Conservation (phyloP, 768 basidiomycete genomes). For the Tubosaeta brunneosetosa region DNA sequence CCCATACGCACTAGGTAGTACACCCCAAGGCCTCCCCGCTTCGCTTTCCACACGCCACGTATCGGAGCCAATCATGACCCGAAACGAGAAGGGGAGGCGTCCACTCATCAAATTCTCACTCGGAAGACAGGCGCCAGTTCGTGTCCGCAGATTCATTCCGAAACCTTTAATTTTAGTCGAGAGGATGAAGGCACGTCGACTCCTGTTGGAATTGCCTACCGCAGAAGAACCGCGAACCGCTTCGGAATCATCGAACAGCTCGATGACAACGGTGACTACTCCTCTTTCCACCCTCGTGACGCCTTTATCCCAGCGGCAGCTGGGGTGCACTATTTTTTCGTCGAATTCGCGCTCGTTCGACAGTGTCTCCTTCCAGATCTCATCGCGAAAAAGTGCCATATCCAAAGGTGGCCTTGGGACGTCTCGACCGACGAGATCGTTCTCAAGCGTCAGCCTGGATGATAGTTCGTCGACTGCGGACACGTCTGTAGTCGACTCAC, state of each 20-base stretch:
- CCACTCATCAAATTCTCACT: neutral
- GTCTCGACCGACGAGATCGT: slow-evolving; percentile 1
- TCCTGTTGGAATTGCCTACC: neutral
- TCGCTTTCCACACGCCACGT: neutral
- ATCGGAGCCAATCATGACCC: slow-evolving; percentile 2
- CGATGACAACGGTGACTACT: neutral
- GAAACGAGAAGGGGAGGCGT: neutral
- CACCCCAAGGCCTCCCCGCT: neutral
- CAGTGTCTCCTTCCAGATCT: slow-evolving; percentile 7
- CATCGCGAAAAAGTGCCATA: slow-evolving; percentile 1
- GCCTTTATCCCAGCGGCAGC: neutral
- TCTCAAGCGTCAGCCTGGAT: slow-evolving; percentile 6
- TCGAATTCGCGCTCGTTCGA: neutral
- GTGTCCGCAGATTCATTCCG: slow-evolving; percentile 19
- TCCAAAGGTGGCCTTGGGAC: neutral
- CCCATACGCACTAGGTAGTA: neutral
- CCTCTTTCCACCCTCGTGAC: slow-evolving; percentile 4
- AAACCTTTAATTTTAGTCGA: slow-evolving; percentile 23
- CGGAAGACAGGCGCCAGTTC: neutral
- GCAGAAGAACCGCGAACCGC: neutral
- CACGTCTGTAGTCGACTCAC: slow-evolving; percentile 23
- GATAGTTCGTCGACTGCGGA: slow-evolving; percentile 16
- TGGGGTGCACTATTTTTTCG: neutral
- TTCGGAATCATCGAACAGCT: neutral
- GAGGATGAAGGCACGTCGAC: slow-evolving; percentile 19